Evolutionary conservation across 768 basidiomycete genomes (phyloP), one percentile per base, ranked within the genome.

Genomic region (Suillus subluteus): DNA sequence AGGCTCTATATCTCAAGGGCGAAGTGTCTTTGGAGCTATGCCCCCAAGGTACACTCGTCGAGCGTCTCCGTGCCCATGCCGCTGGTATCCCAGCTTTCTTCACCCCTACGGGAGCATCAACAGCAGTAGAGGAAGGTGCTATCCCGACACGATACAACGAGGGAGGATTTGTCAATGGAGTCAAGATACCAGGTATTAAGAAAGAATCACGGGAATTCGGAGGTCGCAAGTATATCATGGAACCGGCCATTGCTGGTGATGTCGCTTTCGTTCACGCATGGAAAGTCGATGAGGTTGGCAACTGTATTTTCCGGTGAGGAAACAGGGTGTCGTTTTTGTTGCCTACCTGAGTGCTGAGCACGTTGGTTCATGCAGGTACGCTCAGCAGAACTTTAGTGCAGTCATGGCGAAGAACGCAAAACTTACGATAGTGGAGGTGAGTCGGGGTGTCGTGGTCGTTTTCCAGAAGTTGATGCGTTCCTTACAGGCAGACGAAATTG

Each of bases 21-120:
- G 79, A 90, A 69, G 90, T 97, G 66, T 89, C 91, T 11, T 80
- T 96, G 43, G 95, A 97, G 72, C 89, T 97, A 26, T 92, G 94
- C 35, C 95, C 96, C 4, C 95, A 98, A 79, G 95, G 95, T 12
- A 96, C 94, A 16, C 87, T 98, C 54, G 88, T 91, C 18, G 95
- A 96, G 74, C 90, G 95, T 66, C 83, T 96, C 67, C 90, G 95
- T 43, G 92, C 95, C 8, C 91, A 94, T 65, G 95, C 94, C 11
- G 92, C 94, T 13, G 95, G 95, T 62, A 94, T 95, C 67, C 95
- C 95, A 21, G 94, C 91, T n/a, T 95, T 98, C 82, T 96, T 83
- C 79, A 97, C 94, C 6, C 95, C 95, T 18, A 95, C 95, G 0
- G 95, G 96, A 18, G 92, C 93, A 9, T 86, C 86, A 26, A 96